These are phyloP conservation scores for Pholiota conissans DNA, from an alignment of 768 basidiomycete genomes.

Conservation along the genomic window DNA sequence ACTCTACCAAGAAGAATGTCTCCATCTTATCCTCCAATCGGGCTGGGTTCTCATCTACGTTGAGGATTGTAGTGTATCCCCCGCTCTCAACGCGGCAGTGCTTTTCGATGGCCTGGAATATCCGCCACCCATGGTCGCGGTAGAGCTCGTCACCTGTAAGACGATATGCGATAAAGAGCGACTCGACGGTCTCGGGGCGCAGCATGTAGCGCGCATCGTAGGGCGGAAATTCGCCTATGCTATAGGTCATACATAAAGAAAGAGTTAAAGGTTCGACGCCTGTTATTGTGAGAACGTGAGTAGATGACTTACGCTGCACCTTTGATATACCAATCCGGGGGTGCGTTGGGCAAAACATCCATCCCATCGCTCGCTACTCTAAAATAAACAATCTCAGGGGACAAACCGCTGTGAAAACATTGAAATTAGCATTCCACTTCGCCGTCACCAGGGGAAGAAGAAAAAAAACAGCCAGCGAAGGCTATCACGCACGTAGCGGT, in stretches of 20 bases:
- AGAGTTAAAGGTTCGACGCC: no score
- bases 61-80: slow-evolving; percentile 81
- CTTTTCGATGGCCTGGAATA: slow-evolving; percentile 86
- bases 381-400: slow-evolving; percentile 91
- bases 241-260: slow-evolving; percentile 14
- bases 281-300: not conserved
- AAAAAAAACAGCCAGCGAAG: no score
- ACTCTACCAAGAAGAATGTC: slow-evolving; percentile 85
- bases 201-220: slow-evolving; percentile 95
- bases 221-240: slow-evolving; percentile 42
- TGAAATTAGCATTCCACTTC: no score
- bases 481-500: slow-evolving; percentile 82
- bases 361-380: slow-evolving; percentile 59
- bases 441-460: no score
- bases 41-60: slow-evolving; percentile 78
- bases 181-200: slow-evolving; percentile 93
- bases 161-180: slow-evolving; percentile 89
- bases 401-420: slow-evolving; percentile 59
- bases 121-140: slow-evolving; percentile 82
- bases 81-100: slow-evolving; percentile 78
- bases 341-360: slow-evolving; percentile 39
- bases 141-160: slow-evolving; percentile 83
- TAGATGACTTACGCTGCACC: slow-evolving; percentile 51
- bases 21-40: slow-evolving; percentile 89
- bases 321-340: slow-evolving; percentile 91